Base-by-base conservation (phyloP, 2,329 filamentous ascomycete genomes). In the Calonectria multiphialidica region DNA sequence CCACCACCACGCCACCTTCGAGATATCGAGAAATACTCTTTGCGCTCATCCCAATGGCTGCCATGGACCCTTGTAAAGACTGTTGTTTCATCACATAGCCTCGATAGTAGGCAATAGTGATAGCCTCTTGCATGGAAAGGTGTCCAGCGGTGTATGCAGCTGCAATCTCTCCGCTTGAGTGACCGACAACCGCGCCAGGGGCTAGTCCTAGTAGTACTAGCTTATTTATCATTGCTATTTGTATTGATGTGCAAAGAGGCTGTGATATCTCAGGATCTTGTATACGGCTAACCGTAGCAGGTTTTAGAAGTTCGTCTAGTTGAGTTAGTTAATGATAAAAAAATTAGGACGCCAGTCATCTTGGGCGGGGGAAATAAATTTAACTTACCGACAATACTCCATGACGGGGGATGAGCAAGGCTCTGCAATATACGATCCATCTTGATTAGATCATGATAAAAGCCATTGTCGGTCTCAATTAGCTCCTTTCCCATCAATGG, bases 401-500 rank as follows among this genome's bases (percentile, higher is more conserved):
- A 67, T 2, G 35, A 23, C 9, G 64, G 64, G 1, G 64, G 16
- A 42, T 66, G 49, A n/a, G 15, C 25, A 15, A 40, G 37, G 37
- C 12, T 15, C 5, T 40, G 37, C 37, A 40, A 15, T 15, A 40
- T 15, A 40, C 12, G 37, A 15, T 40, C 37, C 37, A 40, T 40
- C 37, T 40, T 40, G 5, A 15, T 40, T 15, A 40, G 16, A 15
- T 40, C 37, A 40, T n/a, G 10, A 12, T 28, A 15, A 13, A 57
- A 67, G 6, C 25, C 18, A 5, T 45, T 40, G 23, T 33, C 25
- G 9, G 10, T 18, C 6, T 33, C 33, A 25, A 77, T 64, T 2
- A 83, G 64, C 13, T 81, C 76, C 0, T 65, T 44, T 0, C 78
- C 81, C 80, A 83, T 82, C 12, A 44, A 45, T 1, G 76, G 71